Evolutionary conservation across 2,329 filamentous ascomycete genomes (phyloP).

Genomic region (Beauveria asiatica): DNA sequence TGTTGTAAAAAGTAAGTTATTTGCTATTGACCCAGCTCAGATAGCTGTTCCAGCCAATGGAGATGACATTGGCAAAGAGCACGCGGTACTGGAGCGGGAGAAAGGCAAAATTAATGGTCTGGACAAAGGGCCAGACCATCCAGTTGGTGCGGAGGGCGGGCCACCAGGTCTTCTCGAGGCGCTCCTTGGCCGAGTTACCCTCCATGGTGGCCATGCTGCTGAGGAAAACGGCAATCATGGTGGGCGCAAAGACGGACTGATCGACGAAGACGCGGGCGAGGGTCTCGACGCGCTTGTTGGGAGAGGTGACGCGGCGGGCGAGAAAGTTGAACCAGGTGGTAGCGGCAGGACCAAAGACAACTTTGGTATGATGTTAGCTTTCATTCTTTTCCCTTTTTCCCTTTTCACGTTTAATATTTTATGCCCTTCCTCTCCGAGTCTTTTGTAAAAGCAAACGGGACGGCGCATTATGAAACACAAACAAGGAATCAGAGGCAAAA

Average conservation of each 20-base stretch:
- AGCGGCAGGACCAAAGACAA: slow-evolving; percentile 78
- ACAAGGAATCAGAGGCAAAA: background rate
- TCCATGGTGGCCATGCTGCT: slow-evolving; percentile 78
- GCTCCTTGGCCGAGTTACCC: slow-evolving; percentile 51
- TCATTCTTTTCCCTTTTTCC: background rate
- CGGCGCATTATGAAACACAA: background rate
- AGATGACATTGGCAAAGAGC: slow-evolving; percentile 78
- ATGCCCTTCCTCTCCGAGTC: background rate
- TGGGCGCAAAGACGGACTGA: slow-evolving; percentile 76
- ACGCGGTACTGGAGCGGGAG: slow-evolving; percentile 77
- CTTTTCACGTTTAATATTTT: background rate
- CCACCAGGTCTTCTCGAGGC: slow-evolving; percentile 62
- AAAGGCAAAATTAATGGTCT: slow-evolving; percentile 79
- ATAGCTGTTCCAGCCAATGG: slow-evolving; percentile 57
- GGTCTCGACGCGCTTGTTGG: slow-evolving; percentile 60
- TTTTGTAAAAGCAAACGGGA: too few relatives aligned
- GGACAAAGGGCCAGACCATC: slow-evolving; percentile 79
- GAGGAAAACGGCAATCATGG: slow-evolving; percentile 74
- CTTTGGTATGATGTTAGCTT: slow-evolving; percentile 29
- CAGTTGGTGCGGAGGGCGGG: slow-evolving; percentile 74
- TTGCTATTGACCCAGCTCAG: slow-evolving; percentile 52
- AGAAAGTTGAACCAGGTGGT: slow-evolving; percentile 82
- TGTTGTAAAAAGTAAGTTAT: slow-evolving; percentile 12
- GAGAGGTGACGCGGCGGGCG: slow-evolving; percentile 56
- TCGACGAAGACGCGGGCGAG: slow-evolving; percentile 70